Percentiles rank a stretch among this genome's conserved stretches.
Evolutionary conservation across 2,329 filamentous ascomycete genomes (phyloP).

Genomic region (Fusarium scirpi): DNA sequence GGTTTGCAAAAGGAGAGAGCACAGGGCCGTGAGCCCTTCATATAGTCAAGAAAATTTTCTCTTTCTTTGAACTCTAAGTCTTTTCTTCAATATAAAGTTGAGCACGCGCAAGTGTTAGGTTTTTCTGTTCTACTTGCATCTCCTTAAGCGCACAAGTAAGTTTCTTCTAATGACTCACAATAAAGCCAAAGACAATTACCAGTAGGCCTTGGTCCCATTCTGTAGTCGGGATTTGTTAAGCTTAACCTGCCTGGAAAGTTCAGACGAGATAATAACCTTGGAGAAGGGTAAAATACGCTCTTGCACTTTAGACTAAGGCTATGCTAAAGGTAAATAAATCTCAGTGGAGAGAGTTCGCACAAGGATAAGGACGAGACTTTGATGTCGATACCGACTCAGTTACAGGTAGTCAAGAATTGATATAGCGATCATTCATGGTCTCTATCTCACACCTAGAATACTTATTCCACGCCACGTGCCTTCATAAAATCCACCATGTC

Average conservation of each 20-base stretch:
- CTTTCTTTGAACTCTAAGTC: not conserved
- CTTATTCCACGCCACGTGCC: conserved; percentile 42
- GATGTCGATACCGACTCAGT: not conserved
- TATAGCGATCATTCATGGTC: not conserved
- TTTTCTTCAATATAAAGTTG: not conserved
- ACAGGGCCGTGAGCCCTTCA: not conserved
- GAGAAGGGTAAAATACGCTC: not conserved
- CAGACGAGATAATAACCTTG: not conserved
- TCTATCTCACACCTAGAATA: no score
- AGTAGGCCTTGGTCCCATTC: not conserved
- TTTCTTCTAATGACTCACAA: not conserved
- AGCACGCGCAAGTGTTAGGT: not conserved
- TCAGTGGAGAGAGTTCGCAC: not conserved
- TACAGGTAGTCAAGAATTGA: not conserved
- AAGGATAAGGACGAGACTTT: not conserved
- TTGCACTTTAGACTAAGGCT: not conserved
- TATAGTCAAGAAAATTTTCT: not conserved
- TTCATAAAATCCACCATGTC: conserved; percentile 66
- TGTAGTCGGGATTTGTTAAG: not conserved
- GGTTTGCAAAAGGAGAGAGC: not conserved
- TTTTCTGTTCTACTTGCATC: not conserved
- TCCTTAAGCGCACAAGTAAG: not conserved
- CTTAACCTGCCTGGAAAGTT: not conserved
- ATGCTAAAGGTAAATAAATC: not conserved
- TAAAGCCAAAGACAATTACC: not conserved